Evolutionary conservation across 495 filamentous ascomycete genomes (phyloP), one percentile per base, ranked within the genome.

Genomic region (Aspergillus diversus): DNA sequence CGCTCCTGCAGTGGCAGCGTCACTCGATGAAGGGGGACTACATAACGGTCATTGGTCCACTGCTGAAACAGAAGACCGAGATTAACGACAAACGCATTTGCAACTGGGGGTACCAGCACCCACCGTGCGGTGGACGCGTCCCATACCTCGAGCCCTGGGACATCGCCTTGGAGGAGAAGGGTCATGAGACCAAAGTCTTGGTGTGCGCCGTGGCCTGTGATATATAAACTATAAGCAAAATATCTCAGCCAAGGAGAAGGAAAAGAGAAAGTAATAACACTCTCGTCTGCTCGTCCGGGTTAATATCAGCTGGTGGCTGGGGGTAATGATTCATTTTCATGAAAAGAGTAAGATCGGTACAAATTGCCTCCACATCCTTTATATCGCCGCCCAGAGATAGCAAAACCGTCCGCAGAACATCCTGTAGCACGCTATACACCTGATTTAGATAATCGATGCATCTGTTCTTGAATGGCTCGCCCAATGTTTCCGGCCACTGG

Each of bases 261-360:
- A 5, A 43, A n/a, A 43, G 12, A 7, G 39, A 9, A 9, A 4
- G 39, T 0, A 9, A n/a, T 11, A n/a, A 43, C 39, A 7, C 39
- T 5, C 39, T 43, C 39, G 11, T 43, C 39, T 43, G 39, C 11
- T 43, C 6, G 4, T 9, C 9, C 4, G 39, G 39, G n/a, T 43
- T 8, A 27, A 27, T 27, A 27, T 27, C 21, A 2, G 21, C 21
- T 7, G 39, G 39, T 43, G 39, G 39, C 39, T 43, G 11, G 12
- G 39, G 39, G 39, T 43, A 43, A 43, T 43, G 39, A 43, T 43
- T 43, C 39, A 43, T 43, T n/a, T 43, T 43, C 21, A 27, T 27
- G 21, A 27, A 27, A 2, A 27, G 21, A 27, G 21, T 27, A 2
- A 2, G 21, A 27, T 27, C 21, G 21, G 21, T 27, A 1, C 1